phyloP scores from a whole-genome alignment of 139 green algal genomes.

The Chlamydomonas sp. region DNA sequence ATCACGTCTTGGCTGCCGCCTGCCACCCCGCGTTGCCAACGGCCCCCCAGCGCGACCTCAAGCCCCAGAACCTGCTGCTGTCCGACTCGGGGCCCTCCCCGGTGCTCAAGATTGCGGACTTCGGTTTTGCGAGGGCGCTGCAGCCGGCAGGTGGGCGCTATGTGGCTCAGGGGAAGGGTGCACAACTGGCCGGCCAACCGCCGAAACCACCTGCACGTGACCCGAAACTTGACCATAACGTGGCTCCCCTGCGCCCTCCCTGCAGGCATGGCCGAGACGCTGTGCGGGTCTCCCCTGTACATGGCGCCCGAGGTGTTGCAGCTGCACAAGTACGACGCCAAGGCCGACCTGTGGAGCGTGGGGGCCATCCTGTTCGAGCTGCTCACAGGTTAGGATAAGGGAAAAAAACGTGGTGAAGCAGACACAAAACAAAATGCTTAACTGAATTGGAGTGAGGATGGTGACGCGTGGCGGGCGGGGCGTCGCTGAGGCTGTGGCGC shows the following conservation, averaged over 20 bases:
- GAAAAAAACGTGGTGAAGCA: no score
- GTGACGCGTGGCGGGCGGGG: no score
- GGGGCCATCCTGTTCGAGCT: constrained; percentile 97
- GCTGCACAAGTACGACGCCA: constrained; percentile 64
- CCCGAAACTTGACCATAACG: no score
- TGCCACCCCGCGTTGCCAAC: not conserved
- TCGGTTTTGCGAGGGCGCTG: constrained; percentile 96
- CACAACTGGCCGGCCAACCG: not conserved
- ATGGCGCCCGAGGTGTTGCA: constrained; percentile 88
- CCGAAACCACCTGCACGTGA: constrained; percentile 5
- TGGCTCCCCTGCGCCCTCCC: no score
- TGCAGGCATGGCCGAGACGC: constrained; percentile 91
- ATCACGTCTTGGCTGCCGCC: not conserved
- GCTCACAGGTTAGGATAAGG: constrained; percentile 50
- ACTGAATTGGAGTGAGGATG: no score
- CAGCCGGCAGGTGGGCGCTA: constrained; percentile 41
- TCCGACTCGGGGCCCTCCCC: constrained; percentile 48
- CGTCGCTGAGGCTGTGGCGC: no score
- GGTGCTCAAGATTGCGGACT: constrained; percentile 97
- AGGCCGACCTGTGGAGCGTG: constrained; percentile 95
- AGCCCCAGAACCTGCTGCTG: constrained; percentile 97
- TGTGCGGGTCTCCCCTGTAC: constrained; percentile 97
- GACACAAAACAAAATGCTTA: no score
- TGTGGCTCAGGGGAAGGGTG: not conserved
- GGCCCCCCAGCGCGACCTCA: constrained; percentile 90